Conservation (phyloP, 2,329 filamentous ascomycete species). For the Trichoderma koningiopsis region DNA sequence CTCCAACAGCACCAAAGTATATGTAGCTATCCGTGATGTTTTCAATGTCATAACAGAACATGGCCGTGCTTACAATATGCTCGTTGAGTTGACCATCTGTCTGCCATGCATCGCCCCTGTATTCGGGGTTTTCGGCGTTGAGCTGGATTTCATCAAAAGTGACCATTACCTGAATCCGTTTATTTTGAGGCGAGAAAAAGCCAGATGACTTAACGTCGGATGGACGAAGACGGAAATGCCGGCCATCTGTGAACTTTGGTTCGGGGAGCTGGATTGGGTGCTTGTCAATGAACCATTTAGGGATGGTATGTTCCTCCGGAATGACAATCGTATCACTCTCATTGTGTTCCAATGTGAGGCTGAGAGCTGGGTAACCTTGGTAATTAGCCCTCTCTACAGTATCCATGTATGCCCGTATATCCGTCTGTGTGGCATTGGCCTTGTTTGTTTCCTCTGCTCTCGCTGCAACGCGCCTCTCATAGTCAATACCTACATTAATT, state of each 20-base stretch:
- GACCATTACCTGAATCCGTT: not conserved
- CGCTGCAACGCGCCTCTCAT: no score
- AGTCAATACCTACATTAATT: no score
- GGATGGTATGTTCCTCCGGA: not conserved
- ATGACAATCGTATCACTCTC: not conserved
- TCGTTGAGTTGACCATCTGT: conserved; percentile 52
- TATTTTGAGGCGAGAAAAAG: not conserved
- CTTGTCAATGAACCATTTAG: not conserved
- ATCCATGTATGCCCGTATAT: not conserved
- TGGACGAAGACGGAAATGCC: not conserved
- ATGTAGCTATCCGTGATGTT: conserved; percentile 60
- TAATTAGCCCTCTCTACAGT: not conserved
- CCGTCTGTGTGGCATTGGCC: no score
- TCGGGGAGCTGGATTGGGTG: not conserved
- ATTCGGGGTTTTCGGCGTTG: not conserved
- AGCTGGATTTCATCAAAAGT: not conserved
- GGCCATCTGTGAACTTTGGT: no score
- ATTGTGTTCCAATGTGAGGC: not conserved
- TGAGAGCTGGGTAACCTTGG: not conserved
- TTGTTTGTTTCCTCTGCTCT: no score
- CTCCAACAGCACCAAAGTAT: conserved; percentile 48
- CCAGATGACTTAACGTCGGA: not conserved
- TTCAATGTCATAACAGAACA: conserved; percentile 63
- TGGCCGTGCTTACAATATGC: conserved; percentile 62
- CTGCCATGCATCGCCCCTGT: not conserved